Percentiles rank a stretch among this genome's conserved stretches.
Conservation (phyloP, 371 early-diverging fungal species). For the Circinella umbellata region DNA sequence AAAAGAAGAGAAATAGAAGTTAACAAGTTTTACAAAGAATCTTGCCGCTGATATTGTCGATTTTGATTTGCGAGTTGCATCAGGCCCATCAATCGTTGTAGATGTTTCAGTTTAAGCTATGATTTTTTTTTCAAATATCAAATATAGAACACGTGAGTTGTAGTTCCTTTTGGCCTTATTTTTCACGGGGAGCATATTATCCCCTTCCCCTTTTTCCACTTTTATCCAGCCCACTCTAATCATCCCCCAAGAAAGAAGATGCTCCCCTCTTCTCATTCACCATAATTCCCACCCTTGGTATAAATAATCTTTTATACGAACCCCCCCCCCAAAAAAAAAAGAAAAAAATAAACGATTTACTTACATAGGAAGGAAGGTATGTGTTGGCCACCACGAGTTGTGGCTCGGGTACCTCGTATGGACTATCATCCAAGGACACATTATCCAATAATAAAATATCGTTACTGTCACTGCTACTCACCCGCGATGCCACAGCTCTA, state of each 20-base stretch:
- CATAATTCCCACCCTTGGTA: too few species aligned
- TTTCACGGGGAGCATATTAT: background rate
- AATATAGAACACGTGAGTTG: background rate
- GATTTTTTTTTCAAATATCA: background rate
- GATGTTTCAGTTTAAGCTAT: constrained; percentile 31
- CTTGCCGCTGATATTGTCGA: constrained; percentile 15
- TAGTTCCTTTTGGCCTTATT: background rate
- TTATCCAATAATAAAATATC: constrained; percentile 89
- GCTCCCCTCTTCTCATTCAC: too few species aligned
- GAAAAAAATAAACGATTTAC: constrained; percentile 4
- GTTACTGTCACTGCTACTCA: constrained; percentile 60
- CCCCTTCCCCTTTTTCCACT: constrained; percentile 1
- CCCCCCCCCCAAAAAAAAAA: background rate
- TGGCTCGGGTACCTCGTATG: constrained; percentile 66
- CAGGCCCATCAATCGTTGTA: constrained; percentile 27
- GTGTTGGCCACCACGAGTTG: constrained; percentile 59
- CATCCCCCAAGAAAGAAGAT: too few species aligned
- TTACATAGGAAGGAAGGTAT: constrained; percentile 60
- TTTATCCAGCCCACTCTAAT: too few species aligned
- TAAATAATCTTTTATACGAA: too few species aligned
- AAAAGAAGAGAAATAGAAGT: constrained; percentile 12
- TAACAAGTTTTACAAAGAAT: constrained; percentile 20
- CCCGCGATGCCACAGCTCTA: constrained; percentile 87
- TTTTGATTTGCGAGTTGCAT: constrained; percentile 21
- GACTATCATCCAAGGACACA: constrained; percentile 75